Evolutionary conservation across 2,329 filamentous ascomycete genomes (phyloP).

Genomic region (Colletotrichum cuscutae): DNA sequence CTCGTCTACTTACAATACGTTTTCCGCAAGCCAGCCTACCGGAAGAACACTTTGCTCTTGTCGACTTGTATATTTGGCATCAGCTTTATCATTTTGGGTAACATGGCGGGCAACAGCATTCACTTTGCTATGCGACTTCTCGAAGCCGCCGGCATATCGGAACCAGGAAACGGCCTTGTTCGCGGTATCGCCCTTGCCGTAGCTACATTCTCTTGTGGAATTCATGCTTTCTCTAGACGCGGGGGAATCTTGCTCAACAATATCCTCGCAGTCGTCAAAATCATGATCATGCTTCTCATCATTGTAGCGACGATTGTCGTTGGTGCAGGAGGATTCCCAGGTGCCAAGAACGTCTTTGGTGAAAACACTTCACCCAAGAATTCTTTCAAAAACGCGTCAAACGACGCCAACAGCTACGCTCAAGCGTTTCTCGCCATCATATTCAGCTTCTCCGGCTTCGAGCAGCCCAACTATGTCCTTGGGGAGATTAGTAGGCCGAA

Average conservation of each 20-base stretch:
- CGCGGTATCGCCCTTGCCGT: conserved; percentile 59
- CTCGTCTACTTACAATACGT: conserved; percentile 54
- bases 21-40: conserved; percentile 49
- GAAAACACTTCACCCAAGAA: conserved; percentile 40
- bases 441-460: conserved; percentile 49
- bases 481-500: conserved; percentile 46
- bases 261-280: conserved; percentile 59
- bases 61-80: conserved; percentile 57
- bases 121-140: conserved; percentile 55
- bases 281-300: conserved; percentile 58
- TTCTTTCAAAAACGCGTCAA: conserved; percentile 39
- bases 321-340: conserved; percentile 40
- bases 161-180: conserved; percentile 46
- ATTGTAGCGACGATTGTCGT: conserved; percentile 46
- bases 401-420: conserved; percentile 45
- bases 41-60: conserved; percentile 47
- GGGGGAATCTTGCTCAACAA: conserved; percentile 64
- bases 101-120: conserved; percentile 60
- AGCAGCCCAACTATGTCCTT: conserved; percentile 50
- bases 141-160: conserved; percentile 43
- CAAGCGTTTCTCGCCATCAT: conserved; percentile 56
- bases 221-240: conserved; percentile 59
- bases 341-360: conserved; percentile 39
- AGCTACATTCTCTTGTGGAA: conserved; percentile 54
- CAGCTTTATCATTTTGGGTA: conserved; percentile 57